Evolutionary conservation across 1,284 basidiomycete genomes (phyloP), one percentile per base, ranked within the genome.

Genomic region (Papiliotrema fonsecae): DNA sequence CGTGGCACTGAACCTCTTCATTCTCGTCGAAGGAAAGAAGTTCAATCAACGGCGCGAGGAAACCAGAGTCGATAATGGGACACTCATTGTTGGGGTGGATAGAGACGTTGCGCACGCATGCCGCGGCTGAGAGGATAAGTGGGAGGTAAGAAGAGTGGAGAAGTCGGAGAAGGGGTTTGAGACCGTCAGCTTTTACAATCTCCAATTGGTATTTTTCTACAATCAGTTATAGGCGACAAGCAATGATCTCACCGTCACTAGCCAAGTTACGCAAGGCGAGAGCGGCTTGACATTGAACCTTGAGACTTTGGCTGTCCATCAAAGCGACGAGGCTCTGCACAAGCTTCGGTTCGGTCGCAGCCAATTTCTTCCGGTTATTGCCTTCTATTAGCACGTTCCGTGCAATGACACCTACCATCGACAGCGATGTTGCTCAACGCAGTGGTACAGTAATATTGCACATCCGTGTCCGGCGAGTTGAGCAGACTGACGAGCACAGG

Each of bases 381-480:
- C 82, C 87, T 88, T 45, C 47, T 26, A 30, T 4, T 21, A 6
- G 7, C 19, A 34, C 19, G 18, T n/a, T 16, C 22, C 35, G 18
- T 24, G 6, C 30, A 25, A 26, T 40, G 24, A 24, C 10, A 25
- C 80, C 40, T 57, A 85, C 88, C 87, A 76, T 97, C 92, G 6
- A 97, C 92, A 34, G 96, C 96, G 62, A 99, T 99, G 73, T 99
- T 99, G 71, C 89, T 93, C 55, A 99, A 77, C 0, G 96, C 96
- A 22, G 96, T 99, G 6, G 96, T 99, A 76, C 96, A 99, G 72
- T 99, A 99, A 71, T 99, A 99, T 74, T 99, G 96, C 2, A 98
- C 96, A 71, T 98, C 94, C 19, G 94, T 98, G 71, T 99, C 94
- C 37, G 88, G 83, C n/a, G 90, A 94, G 69, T 93, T 94, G 50